A percentile compares a stretch with the other conserved stretches of the same genome.
These are phyloP conservation scores for Lenzites betulinus DNA, from an alignment of 768 basidiomycete species.

Conservation along the genomic window DNA sequence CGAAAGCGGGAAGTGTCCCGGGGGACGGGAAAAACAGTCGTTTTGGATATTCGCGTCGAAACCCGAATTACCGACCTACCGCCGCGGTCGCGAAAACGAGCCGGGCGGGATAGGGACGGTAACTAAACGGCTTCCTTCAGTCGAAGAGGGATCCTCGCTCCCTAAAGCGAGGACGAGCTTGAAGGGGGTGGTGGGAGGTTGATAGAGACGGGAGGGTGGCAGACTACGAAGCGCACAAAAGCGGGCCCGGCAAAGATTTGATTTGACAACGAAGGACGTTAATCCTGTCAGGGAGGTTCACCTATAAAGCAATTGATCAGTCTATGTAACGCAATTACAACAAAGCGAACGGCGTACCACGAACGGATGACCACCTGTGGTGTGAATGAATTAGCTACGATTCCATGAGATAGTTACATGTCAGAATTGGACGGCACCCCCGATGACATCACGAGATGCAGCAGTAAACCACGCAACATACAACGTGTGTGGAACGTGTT, in stretches of 20 bases:
- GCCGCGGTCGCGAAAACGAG: conserved; percentile 66
- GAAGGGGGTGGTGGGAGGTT: conserved; percentile 36
- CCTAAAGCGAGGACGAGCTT: conserved; percentile 67
- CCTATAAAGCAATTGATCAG: conserved; percentile 43
- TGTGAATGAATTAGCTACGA: conserved; percentile 12
- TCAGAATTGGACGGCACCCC: neutral
- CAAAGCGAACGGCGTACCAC: conserved; percentile 49
- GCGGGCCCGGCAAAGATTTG: conserved; percentile 14
- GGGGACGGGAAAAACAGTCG: conserved; percentile 16
- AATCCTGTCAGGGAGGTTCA: conserved; percentile 75
- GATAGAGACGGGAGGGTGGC: conserved; percentile 7
- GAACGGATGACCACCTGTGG: conserved; percentile 74
- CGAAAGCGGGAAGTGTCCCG: conserved; percentile 14
- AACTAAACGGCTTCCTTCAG: conserved; percentile 50
- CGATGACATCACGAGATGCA: conserved; percentile 5
- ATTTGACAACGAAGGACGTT: conserved; percentile 4
- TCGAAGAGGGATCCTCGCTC: conserved; percentile 66
- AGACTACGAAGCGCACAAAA: conserved; percentile 11
- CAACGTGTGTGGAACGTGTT: neutral
- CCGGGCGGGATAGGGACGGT: conserved; percentile 65
- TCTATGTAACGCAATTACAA: neutral
- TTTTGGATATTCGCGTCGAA: conserved; percentile 35
- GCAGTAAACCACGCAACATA: neutral
- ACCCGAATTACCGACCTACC: conserved; percentile 73
- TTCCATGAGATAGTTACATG: conserved; percentile 4